Evolutionary conservation across 768 basidiomycete species (phyloP).

Genomic region (Plicaturopsis crispa): DNA sequence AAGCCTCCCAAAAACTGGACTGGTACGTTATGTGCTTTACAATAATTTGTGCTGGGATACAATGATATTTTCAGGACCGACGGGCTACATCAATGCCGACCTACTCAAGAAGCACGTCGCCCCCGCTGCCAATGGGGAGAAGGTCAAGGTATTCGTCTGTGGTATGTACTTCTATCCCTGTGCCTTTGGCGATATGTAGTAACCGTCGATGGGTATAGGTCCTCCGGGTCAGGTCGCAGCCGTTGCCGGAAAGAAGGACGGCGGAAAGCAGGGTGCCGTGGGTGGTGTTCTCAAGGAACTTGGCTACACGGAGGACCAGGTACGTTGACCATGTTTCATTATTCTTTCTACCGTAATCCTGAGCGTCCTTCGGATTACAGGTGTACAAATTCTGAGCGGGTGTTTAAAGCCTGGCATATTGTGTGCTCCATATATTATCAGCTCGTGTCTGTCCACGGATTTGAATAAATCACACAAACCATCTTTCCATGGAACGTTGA

Average conservation of each 20-base stretch:
- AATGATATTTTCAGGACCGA: slow-evolving; percentile 34
- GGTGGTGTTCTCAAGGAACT: slow-evolving; percentile 79
- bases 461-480: too few relatives aligned
- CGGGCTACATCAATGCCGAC: slow-evolving; percentile 69
- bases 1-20: slow-evolving; percentile 51
- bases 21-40: slow-evolving; percentile 37
- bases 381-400: too few relatives aligned
- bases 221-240: slow-evolving; percentile 88
- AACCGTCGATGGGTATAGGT: slow-evolving; percentile 29
- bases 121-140: slow-evolving; percentile 55
- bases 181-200: slow-evolving; percentile 1
- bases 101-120: slow-evolving; percentile 70
- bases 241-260: slow-evolving; percentile 83
- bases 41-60: slow-evolving; percentile 1
- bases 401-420: too few relatives aligned
- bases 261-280: slow-evolving; percentile 79
- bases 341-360: too few relatives aligned
- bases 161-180: slow-evolving; percentile 38
- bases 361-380: too few relatives aligned
- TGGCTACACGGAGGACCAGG: slow-evolving; percentile 84
- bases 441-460: too few relatives aligned
- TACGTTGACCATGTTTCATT: too few relatives aligned
- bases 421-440: too few relatives aligned
- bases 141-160: slow-evolving; percentile 86
- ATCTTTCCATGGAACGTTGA: too few relatives aligned